Conservation (phyloP, 2,329 filamentous ascomycete species). For the Amylocarpus encephaloides region DNA sequence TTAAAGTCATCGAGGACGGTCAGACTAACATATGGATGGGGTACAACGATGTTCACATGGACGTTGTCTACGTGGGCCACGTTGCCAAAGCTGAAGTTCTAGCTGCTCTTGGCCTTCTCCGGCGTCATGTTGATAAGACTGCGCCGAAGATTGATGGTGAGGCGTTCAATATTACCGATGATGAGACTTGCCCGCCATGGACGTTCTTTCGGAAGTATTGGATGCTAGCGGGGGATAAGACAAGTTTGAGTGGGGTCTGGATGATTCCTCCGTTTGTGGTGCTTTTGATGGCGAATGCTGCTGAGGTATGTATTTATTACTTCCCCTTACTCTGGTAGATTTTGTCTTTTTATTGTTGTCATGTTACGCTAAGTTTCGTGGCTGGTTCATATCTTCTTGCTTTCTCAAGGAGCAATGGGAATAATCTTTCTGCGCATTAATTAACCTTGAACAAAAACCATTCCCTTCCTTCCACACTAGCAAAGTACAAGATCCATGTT, state of each 20-base stretch:
- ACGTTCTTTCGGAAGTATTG: constrained; percentile 21
- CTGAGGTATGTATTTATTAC: constrained; percentile 7
- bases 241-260: constrained; percentile 16
- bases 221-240: constrained; percentile 18
- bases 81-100: constrained; percentile 36
- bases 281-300: constrained; percentile 17
- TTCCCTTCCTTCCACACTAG: too few species aligned
- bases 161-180: constrained; percentile 22
- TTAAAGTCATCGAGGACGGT: constrained; percentile 38
- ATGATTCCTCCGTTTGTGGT: constrained; percentile 17
- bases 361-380: neutral
- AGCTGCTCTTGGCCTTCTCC: constrained; percentile 35
- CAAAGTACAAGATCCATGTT: too few species aligned
- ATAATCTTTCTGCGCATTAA: too few species aligned
- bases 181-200: constrained; percentile 16
- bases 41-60: constrained; percentile 43
- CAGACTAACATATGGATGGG: constrained; percentile 47
- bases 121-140: constrained; percentile 9
- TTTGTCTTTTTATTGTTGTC: neutral
- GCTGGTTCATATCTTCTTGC: too few species aligned
- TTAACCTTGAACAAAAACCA: too few species aligned
- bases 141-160: constrained; percentile 19
- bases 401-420: too few species aligned
- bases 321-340: neutral
- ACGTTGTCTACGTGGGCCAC: constrained; percentile 31